Evolutionary conservation across 768 basidiomycete genomes (phyloP), one percentile per base, ranked within the genome.

Genomic region (Xerocomellus amylosporus): DNA sequence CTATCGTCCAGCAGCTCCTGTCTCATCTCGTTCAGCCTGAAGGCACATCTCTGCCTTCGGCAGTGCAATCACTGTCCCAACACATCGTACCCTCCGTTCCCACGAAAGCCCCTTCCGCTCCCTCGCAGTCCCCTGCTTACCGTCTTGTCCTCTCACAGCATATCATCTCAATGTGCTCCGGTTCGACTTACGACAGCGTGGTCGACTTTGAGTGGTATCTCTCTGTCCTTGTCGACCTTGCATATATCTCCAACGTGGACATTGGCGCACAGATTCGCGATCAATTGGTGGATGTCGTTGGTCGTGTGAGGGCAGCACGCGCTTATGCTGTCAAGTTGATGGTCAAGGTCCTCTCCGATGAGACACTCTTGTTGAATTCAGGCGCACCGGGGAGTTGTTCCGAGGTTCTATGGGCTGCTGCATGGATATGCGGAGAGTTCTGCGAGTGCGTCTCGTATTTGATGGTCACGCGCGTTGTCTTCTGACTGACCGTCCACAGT

Each of bases 131-230:
- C 0, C 79, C 90, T 0, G 85, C 90, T 2, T 98, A 98, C 66
- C 89, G 97, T 17, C 78, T 93, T 20, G 82, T 85, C 40, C 81
- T 98, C 31, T 80, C 90, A 9, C 84, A 88, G 59, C 80, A 84
- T 17, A 89, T 98, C 57, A 78, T 98, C n/a, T 74, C 77, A n/a
- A 90, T 98, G 62, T 88, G 91, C 53, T 88, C 91, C 2, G 81
- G 83, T 51, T 85, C 85, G 36, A 88, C 87, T 20, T 98, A 96
- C 67, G 85, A 87, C 49, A 88, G 93, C 63, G 79, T 99, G 26
- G 78, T 81, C 42, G 95, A 98, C 72, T 98, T 98, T 66, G 92
- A 98, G 66, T 99, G 97, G 96, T 97, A 93, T 69, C 79, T 98
- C 20, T 97, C 96, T 5, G 93, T 95, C 8, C 83, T 98, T 28